Percentiles rank a stretch among this genome's conserved stretches.
phyloP scores from a whole-genome alignment of 495 filamentous ascomycete genomes.

The Tetracladium marchalianum region DNA sequence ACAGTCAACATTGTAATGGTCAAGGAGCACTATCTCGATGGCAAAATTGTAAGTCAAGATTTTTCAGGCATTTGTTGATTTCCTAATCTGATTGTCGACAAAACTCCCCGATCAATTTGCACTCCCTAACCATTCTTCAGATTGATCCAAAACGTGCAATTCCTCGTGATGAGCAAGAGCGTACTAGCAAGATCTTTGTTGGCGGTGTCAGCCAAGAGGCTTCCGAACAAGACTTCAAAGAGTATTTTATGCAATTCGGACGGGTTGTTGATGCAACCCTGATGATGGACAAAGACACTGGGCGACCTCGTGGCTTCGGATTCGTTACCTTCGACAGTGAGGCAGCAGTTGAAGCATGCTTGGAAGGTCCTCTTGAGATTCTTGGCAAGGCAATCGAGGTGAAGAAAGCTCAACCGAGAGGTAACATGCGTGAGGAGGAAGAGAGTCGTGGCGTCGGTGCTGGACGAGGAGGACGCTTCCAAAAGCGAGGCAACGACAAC shows the following conservation, averaged over 20 bases:
- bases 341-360: conserved; percentile 83
- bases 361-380: conserved; percentile 72
- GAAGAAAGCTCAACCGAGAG: conserved; percentile 93
- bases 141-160: conserved; percentile 98
- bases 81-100: too few species aligned
- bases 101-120: not conserved
- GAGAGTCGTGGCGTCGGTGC: conserved; percentile 40
- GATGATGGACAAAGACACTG: conserved; percentile 99
- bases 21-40: conserved; percentile 95
- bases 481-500: conserved; percentile 38
- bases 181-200: conserved; percentile 96
- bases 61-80: conserved; percentile 6
- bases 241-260: conserved; percentile 94
- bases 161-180: conserved; percentile 94
- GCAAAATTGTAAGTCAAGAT: conserved; percentile 76
- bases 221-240: conserved; percentile 87
- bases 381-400: conserved; percentile 95
- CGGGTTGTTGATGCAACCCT: conserved; percentile 93
- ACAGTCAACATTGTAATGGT: conserved; percentile 99
- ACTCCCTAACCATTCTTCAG: conserved; percentile 29
- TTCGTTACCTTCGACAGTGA: conserved; percentile 98
- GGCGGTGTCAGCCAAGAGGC: conserved; percentile 96
- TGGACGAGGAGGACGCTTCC: conserved; percentile 34
- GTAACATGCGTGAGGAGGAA: conserved; percentile 87
- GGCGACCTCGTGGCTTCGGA: conserved; percentile 90